These are phyloP conservation scores for Ambrosia hybrid DNA, from an alignment of 140 eudicot species.

Conservation along the genomic window DNA sequence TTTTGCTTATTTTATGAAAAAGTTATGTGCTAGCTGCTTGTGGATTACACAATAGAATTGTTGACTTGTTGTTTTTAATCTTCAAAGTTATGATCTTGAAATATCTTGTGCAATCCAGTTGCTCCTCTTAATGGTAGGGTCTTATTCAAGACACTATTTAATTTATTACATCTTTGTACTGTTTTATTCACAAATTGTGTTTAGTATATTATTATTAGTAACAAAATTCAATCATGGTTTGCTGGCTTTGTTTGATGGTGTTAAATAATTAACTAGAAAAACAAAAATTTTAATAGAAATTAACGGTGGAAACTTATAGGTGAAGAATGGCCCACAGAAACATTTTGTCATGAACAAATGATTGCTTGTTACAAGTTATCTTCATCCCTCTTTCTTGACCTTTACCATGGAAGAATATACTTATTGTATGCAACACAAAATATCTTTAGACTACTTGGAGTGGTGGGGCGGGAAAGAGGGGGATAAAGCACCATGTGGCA, in stretches of 20 bases:
- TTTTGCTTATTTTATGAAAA: constrained; percentile 9
- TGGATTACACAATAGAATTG: constrained; percentile 15
- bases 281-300: constrained; percentile 23
- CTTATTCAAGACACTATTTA: background rate
- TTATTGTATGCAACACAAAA: constrained; percentile 1
- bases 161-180: constrained; percentile 15
- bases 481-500: too few relatives aligned
- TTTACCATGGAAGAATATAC: constrained; percentile 22
- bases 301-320: constrained; percentile 26
- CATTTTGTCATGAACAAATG: constrained; percentile 29
- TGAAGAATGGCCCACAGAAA: constrained; percentile 37
- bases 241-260: constrained; percentile 25
- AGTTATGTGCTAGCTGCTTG: constrained; percentile 13
- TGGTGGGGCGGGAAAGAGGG: too few relatives aligned
- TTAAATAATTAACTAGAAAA: constrained; percentile 27
- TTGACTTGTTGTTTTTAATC: constrained; percentile 17
- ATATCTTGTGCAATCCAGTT: background rate
- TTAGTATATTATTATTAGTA: too few relatives aligned
- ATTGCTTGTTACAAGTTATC: constrained; percentile 20
- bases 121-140: constrained; percentile 15
- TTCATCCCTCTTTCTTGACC: constrained; percentile 12
- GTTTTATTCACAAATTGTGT: constrained; percentile 12
- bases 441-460: background rate
- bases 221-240: constrained; percentile 11
- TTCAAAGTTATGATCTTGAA: constrained; percentile 16